Evolutionary conservation across 805 yeast species (phyloP).

Genomic region (Wickerhamomyces subpelliculosus): DNA sequence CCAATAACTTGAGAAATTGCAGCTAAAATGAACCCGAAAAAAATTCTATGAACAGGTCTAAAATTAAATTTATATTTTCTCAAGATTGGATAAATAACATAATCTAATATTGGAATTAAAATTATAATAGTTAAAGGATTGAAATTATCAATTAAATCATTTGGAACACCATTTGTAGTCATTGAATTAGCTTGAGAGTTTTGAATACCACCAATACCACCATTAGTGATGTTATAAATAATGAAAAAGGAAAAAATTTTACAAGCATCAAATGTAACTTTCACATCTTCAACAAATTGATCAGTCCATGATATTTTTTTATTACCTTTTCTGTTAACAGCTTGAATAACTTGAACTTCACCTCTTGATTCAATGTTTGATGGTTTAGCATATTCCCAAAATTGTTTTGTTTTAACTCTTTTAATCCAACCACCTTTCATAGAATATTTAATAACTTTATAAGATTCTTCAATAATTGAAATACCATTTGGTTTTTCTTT

Average conservation of each 20-base stretch:
- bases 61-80: conserved; percentile 41
- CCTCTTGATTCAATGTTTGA: conserved; percentile 20
- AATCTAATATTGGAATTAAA: conserved; percentile 63
- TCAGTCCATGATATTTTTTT: conserved; percentile 45
- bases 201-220: conserved; percentile 40
- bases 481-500: conserved; percentile 13
- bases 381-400: conserved; percentile 54
- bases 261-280: conserved; percentile 57
- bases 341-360: conserved; percentile 11
- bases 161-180: conserved; percentile 68
- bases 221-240: conserved; percentile 63
- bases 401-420: conserved; percentile 30
- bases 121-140: conserved; percentile 67
- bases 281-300: conserved; percentile 62
- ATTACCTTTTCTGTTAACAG: neutral
- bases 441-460: conserved; percentile 33
- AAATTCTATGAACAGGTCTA: conserved; percentile 63
- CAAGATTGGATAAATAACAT: conserved; percentile 43
- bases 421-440: conserved; percentile 32
- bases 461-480: conserved; percentile 35
- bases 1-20: conserved; percentile 22
- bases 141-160: conserved; percentile 66
- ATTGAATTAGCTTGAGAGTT: conserved; percentile 53
- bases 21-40: conserved; percentile 57
- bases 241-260: conserved; percentile 64